phyloP scores from a whole-genome alignment of 768 basidiomycete genomes.

The Lactarius hengduanensis region DNA sequence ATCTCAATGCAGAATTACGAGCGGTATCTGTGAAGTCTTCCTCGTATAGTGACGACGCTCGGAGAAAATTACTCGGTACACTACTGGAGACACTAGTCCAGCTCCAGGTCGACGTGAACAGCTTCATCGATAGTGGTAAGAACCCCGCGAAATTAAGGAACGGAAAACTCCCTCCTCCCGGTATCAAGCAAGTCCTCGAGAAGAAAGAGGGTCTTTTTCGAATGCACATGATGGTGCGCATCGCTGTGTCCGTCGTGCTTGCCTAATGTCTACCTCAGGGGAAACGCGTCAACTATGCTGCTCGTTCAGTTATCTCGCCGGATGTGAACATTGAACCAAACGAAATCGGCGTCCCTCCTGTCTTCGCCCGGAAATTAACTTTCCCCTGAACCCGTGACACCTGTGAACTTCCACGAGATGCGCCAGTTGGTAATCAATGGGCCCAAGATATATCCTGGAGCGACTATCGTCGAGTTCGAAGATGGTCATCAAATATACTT shows the following conservation, averaged over 20 bases:
- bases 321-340: conserved; percentile 99
- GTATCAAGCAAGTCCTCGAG: conserved; percentile 95
- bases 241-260: conserved; percentile 20
- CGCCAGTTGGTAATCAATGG: conserved; percentile 90
- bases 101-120: conserved; percentile 92
- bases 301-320: conserved; percentile 99
- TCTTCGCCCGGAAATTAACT: conserved; percentile 94
- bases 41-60: conserved; percentile 47
- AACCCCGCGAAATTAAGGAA: conserved; percentile 83
- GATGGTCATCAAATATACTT: conserved; percentile 86
- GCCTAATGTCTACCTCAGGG: conserved; percentile 52
- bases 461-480: conserved; percentile 92
- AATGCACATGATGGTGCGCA: conserved; percentile 95
- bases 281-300: conserved; percentile 98
- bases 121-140: conserved; percentile 95
- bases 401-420: conserved; percentile 84
- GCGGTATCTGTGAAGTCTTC: conserved; percentile 59
- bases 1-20: conserved; percentile 65
- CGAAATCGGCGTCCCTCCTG: conserved; percentile 97
- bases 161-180: conserved; percentile 87
- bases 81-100: conserved; percentile 84
- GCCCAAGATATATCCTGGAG: conserved; percentile 85
- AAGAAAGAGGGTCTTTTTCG: conserved; percentile 99
- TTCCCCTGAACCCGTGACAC: conserved; percentile 96
- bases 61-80: conserved; percentile 57